phyloP scores from a whole-genome alignment of 495 filamentous ascomycete genomes.

The Bathelium albidoporum region DNA sequence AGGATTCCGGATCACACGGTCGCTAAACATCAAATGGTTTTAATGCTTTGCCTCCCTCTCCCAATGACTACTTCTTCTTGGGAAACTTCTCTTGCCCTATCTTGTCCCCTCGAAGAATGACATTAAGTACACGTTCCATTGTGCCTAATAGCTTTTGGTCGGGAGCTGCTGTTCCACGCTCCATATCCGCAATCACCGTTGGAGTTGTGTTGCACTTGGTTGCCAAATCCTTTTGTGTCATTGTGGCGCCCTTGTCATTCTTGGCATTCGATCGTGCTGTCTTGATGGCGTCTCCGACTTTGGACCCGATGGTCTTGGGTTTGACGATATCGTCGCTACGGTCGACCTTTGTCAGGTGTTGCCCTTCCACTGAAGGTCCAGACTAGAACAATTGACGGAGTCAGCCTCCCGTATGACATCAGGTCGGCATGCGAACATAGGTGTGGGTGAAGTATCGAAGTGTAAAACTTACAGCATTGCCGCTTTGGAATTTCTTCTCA shows the following conservation, averaged over 20 bases:
- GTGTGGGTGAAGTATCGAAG: constrained; percentile 1
- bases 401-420: neutral
- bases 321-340: constrained; percentile 96
- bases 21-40: neutral
- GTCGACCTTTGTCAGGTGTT: constrained; percentile 96
- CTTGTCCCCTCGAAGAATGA: constrained; percentile 70
- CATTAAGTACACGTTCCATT: constrained; percentile 77
- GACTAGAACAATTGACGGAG: constrained; percentile 6
- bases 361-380: constrained; percentile 54
- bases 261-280: constrained; percentile 50
- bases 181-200: constrained; percentile 70
- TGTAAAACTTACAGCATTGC: constrained; percentile 59
- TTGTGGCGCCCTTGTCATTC: constrained; percentile 52
- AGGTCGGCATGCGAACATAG: constrained; percentile 13
- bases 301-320: constrained; percentile 73
- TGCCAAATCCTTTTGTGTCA: constrained; percentile 95
- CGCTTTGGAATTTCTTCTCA: constrained; percentile 81
- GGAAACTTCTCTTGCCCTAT: constrained; percentile 69
- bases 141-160: constrained; percentile 73
- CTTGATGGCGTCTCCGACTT: constrained; percentile 75
- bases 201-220: constrained; percentile 85
- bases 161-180: constrained; percentile 67
- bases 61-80: constrained; percentile 46
- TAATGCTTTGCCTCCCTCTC: neutral
- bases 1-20: neutral